Base-by-base conservation (phyloP, 2,329 filamentous ascomycete species). In the Berkeleyomyces rouxiae region DNA sequence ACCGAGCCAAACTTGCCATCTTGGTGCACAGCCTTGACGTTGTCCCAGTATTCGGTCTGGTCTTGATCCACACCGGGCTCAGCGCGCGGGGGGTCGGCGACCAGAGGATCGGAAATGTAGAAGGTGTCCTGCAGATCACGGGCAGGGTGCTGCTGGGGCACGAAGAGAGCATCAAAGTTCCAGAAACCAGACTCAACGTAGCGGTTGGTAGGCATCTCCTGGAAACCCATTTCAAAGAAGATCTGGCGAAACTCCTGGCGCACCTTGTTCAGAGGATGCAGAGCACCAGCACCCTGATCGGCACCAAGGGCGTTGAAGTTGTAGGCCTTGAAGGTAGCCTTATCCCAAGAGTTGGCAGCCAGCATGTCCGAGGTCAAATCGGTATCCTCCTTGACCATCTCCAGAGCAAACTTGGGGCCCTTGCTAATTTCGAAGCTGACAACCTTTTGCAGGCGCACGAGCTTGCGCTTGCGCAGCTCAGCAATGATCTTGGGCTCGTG, bases 181-280 rank as follows among this genome's bases (percentile, higher is more conserved):
- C 93, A 99, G 84, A 97, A 96, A 57, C 92, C 91, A 10, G 91
- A 92, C 76, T 99, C 93, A 66, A 97, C 91, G 72, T 86, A 96
- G 73, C 88, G 84, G 75, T 87, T 87, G 59, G 92, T 96, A 11
- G 91, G 88, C 93, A 99, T 97, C 78, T 99, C 93, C 70, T 92
- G 86, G 77, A 97, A 99, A 61, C 92, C 93, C 85, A 96, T 95
- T 73, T 96, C 90, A 76, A 99, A 97, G 84, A 99, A 99, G 72
- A 99, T 96, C 71, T 93, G 88, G 64, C 93, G 82, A 81, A 99
- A 96, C 76, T 97, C 93, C 69, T 89, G 83, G 68, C 93, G 87
- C 69, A 97, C 92, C 79, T 97, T 97, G 77, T 90, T 96, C 68
- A 99, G 77, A 71, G 85, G 84, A 71, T 80, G 86, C 70, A 81